Percentiles rank a stretch among this genome's conserved stretches.
Conservation (phyloP, 2,329 filamentous ascomycete species). For the Fusarium sp. region DNA sequence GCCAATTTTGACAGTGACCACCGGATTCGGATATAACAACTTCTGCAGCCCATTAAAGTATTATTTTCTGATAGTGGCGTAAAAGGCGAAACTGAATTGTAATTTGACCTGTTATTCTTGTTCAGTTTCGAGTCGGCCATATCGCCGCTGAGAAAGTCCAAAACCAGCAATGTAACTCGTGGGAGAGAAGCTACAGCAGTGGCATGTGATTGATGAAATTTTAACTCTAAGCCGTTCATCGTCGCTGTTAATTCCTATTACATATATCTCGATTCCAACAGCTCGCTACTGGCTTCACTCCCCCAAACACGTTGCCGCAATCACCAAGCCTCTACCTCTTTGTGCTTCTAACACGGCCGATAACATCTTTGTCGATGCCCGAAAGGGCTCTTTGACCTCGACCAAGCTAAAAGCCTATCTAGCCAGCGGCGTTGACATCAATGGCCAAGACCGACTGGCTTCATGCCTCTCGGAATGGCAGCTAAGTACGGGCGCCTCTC, state of each 20-base stretch:
- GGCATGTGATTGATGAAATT: background rate
- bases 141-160: background rate
- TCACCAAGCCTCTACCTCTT: background rate
- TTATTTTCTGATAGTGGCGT: background rate
- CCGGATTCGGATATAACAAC: too few species aligned
- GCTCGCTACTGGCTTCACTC: background rate
- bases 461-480: background rate
- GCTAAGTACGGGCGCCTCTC: background rate
- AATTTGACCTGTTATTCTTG: background rate
- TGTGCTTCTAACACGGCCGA: background rate
- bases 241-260: too few species aligned
- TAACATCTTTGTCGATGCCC: background rate
- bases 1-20: accelerated
- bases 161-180: accelerated
- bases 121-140: background rate
- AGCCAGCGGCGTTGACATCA: background rate
- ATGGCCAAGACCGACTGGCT: background rate
- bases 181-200: background rate
- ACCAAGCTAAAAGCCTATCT: background rate
- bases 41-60: background rate
- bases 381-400: background rate
- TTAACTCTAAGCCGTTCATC: too few species aligned
- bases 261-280: background rate
- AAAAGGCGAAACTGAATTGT: background rate
- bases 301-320: background rate